A percentile compares a stretch with the other conserved stretches of the same genome.
Evolutionary conservation across 2,329 filamentous ascomycete genomes (phyloP).

Genomic region (Pestalotiopsis sp.): DNA sequence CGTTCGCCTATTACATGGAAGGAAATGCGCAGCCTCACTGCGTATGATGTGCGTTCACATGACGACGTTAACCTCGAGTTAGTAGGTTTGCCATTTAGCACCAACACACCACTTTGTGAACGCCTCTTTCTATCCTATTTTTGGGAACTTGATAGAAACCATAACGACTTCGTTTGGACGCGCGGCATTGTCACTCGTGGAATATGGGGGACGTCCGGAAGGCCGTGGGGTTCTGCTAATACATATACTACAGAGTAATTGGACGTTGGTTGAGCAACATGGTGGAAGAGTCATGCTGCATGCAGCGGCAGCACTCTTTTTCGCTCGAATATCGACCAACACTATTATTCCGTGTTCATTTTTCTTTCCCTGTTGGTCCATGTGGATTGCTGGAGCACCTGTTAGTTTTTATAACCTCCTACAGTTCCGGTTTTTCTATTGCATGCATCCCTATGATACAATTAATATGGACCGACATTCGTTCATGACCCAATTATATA

Average conservation of each 20-base stretch:
- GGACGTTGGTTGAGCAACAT: background rate
- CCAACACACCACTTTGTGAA: background rate
- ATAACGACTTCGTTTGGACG: background rate
- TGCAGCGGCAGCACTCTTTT: background rate
- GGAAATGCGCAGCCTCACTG: background rate
- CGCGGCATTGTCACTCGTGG: background rate
- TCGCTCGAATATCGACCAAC: too few relatives aligned
- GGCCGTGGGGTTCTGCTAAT: background rate
- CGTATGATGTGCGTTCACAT: background rate
- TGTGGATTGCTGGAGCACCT: too few relatives aligned
- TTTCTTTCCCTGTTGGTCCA: too few relatives aligned
- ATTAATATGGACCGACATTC: too few relatives aligned
- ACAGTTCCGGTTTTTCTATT: too few relatives aligned
- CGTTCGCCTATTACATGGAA: background rate
- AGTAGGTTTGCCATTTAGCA: background rate
- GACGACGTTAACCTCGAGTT: background rate
- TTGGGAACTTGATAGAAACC: background rate
- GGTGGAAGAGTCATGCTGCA: background rate
- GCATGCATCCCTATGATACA: too few relatives aligned
- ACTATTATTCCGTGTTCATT: too few relatives aligned
- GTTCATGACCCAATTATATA: too few relatives aligned
- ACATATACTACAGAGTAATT: background rate
- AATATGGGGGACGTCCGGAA: background rate
- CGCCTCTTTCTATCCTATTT: background rate
- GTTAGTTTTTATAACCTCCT: too few relatives aligned